Base-by-base conservation (phyloP, 2,329 filamentous ascomycete genomes). In the Aspergillus proliferans region DNA sequence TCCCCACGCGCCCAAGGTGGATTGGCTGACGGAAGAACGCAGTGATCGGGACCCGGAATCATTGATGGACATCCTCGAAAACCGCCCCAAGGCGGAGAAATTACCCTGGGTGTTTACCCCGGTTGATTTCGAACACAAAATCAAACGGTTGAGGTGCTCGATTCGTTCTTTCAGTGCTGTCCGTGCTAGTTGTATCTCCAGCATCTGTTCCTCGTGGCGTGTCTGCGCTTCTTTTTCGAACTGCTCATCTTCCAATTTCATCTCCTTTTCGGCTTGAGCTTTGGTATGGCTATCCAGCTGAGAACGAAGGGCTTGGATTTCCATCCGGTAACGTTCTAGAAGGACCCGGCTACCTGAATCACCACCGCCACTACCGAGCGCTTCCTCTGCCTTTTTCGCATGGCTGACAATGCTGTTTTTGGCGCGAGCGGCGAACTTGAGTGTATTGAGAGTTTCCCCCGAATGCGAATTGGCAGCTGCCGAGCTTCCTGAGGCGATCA, bases 391-490 rank as follows among this genome's bases (percentile, higher is more conserved):
- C 64, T 84, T 87, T 77, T 96, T 97, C 30, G 93, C 93, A 71
- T 97, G 91, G 59, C 90, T 96, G 64, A 97, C 86, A 62, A 98
- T 95, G 65, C 87, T 98, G 71, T 98, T 98, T 77, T 95, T 96
- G 41, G 93, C 93, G 60, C 93, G 82, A 9, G 91, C 93, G 2
- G 93, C 93, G 65, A 98, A 98, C 62, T 97, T 98, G 52, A 98
- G 76, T 0, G 93, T 98, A 66, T 95, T 98, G 48, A 98, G 73
- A 0, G 92, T 97, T 71, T 98, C 93, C 15, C 82, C 81, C 0
- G 87, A 88, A 61, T 96, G 88, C 19, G 79, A 87, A 58, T 82
- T 86, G 18, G 84, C 80, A 3, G 83, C 72, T 1, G 88, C 87
- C 7, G 81, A 77, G 59, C 83, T 90, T 19, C 86, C 85, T 10